These are phyloP conservation scores for Yamadazyma diddensiae DNA, from an alignment of 1,139 yeast species.

Conservation along the genomic window DNA sequence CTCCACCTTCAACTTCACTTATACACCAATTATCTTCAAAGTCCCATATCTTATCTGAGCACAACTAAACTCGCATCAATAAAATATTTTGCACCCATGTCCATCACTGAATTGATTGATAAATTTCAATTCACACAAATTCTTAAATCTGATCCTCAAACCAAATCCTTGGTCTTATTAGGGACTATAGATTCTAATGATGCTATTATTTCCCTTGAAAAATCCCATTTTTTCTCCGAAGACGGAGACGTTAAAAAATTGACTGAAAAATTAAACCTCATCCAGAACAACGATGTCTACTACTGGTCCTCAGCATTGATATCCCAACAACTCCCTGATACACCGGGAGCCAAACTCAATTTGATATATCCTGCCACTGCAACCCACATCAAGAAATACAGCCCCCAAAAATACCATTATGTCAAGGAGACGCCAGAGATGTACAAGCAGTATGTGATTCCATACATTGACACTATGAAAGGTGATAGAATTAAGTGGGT, in stretches of 20 bases:
- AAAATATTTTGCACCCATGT: too few relatives aligned
- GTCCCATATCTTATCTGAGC: too few relatives aligned
- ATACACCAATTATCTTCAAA: too few relatives aligned
- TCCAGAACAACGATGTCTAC: conserved; percentile 78
- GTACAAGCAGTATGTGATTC: conserved; percentile 60
- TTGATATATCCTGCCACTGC: conserved; percentile 88
- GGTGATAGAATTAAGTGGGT: conserved; percentile 90
- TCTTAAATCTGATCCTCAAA: conserved; percentile 57
- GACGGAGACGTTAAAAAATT: conserved; percentile 18
- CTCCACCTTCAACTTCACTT: too few relatives aligned
- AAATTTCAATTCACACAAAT: conserved; percentile 40
- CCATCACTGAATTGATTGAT: conserved; percentile 20
- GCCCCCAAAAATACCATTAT: conserved; percentile 54
- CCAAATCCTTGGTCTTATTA: conserved; percentile 60
- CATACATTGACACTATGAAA: conserved; percentile 73
- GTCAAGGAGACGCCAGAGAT: conserved; percentile 79
- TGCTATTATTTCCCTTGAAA: conserved; percentile 76
- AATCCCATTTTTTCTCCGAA: conserved; percentile 54
- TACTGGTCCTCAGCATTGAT: conserved; percentile 69
- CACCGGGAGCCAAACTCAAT: conserved; percentile 70
- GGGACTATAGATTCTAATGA: conserved; percentile 58
- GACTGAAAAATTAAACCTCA: conserved; percentile 35
- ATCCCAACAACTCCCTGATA: conserved; percentile 40
- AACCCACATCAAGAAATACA: conserved; percentile 75
- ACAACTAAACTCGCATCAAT: too few relatives aligned